phyloP scores from a whole-genome alignment of 1,284 basidiomycete genomes.

The Moesziomyces parantarcticus region DNA sequence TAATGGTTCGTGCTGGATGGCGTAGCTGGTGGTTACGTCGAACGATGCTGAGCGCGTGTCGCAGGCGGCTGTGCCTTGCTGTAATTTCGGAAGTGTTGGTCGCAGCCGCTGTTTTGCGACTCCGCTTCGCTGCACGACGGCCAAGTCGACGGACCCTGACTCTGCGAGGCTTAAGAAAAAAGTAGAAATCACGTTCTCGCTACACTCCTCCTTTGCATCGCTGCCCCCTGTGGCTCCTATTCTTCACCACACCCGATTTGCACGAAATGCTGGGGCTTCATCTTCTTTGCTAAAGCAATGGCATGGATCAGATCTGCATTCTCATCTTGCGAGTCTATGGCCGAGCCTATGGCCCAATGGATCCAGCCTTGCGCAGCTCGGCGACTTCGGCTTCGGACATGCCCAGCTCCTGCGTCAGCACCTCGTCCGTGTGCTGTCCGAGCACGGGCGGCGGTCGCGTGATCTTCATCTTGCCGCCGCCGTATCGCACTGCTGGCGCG shows the following conservation, averaged over 20 bases:
- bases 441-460: slow-evolving; percentile 63
- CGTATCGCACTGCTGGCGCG: slow-evolving; percentile 86
- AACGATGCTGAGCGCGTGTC: not conserved
- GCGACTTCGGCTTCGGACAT: slow-evolving; percentile 74
- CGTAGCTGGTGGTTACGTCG: not conserved
- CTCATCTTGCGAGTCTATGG: slow-evolving; percentile 12
- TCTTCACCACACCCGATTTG: not conserved
- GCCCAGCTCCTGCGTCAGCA: slow-evolving; percentile 74
- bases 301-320: not conserved
- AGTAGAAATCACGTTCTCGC: not conserved
- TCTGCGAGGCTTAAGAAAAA: not conserved
- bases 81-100: slow-evolving; percentile 8
- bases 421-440: slow-evolving; percentile 69
- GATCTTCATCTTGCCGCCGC: slow-evolving; percentile 75
- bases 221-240: not conserved
- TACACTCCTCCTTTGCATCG: not conserved
- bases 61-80: not conserved
- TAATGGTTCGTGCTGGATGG: not conserved
- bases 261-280: not conserved
- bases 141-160: slow-evolving; percentile 5
- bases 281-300: not conserved
- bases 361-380: slow-evolving; percentile 69
- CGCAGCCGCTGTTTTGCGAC: slow-evolving; percentile 2
- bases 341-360: slow-evolving; percentile 44
- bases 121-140: slow-evolving; percentile 8